Evolutionary conservation across 305 asterid genomes (phyloP).

Genomic region (Fraxinus sp.): DNA sequence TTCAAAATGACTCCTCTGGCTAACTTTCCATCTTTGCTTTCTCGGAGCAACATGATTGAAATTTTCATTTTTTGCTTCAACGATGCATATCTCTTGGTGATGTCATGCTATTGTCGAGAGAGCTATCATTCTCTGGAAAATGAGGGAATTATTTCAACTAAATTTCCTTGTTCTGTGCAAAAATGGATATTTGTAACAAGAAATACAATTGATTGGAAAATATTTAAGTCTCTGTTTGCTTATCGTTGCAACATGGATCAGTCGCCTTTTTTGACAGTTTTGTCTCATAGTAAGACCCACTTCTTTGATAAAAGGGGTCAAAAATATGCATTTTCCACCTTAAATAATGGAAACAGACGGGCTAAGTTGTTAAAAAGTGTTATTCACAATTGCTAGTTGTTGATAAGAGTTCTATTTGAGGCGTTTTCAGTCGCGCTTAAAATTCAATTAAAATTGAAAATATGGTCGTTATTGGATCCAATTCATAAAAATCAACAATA

Average conservation of each 20-base stretch:
- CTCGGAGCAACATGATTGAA: background rate
- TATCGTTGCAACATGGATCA: no score
- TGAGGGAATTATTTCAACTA: background rate
- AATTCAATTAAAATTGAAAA: no score
- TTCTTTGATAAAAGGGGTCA: no score
- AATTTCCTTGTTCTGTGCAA: background rate
- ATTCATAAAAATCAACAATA: no score
- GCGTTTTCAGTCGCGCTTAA: no score
- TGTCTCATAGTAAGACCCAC: no score
- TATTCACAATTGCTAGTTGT: background rate
- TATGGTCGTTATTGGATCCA: no score
- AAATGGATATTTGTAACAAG: background rate
- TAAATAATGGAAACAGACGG: no score
- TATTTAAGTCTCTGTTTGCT: no score
- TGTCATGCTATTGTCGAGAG: background rate
- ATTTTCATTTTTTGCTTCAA: background rate
- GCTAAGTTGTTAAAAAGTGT: background rate
- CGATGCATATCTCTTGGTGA: background rate
- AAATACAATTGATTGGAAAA: background rate
- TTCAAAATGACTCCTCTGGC: background rate
- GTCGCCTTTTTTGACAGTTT: no score
- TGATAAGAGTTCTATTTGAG: background rate
- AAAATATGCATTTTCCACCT: no score
- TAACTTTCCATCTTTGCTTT: background rate
- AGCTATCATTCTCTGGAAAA: background rate